Conservation (phyloP, 495 filamentous ascomycete species). For the Penicillium taxi region DNA sequence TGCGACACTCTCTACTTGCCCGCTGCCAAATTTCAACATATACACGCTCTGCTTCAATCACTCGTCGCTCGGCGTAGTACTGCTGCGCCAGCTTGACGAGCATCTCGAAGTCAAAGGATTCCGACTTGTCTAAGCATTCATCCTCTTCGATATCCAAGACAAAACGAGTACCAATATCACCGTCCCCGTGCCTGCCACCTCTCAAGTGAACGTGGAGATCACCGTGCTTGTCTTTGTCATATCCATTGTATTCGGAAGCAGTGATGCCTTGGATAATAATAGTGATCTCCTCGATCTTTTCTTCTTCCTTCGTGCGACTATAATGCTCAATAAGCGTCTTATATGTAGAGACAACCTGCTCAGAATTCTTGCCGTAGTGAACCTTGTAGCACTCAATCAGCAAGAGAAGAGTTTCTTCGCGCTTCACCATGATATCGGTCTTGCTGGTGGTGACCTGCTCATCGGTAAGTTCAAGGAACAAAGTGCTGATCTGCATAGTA, state of each 20-base stretch:
- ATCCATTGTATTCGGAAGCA: too few species aligned
- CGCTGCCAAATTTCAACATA: conserved; percentile 35
- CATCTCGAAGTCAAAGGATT: conserved; percentile 16
- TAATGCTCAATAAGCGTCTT: conserved; percentile 30
- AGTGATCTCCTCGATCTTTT: conserved; percentile 15
- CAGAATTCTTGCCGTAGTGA: conserved; percentile 27
- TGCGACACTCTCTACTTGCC: conserved; percentile 22
- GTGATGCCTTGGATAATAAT: conserved; percentile 11
- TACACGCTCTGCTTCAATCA: conserved; percentile 20
- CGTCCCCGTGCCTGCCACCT: conserved; percentile 10
- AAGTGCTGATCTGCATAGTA: conserved; percentile 25
- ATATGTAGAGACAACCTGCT: conserved; percentile 22
- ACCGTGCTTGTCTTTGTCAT: conserved; percentile 6
- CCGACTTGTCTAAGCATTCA: conserved; percentile 12
- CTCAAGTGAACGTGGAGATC: conserved; percentile 26
- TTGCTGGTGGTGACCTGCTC: conserved; percentile 19
- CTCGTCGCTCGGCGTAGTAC: conserved; percentile 14
- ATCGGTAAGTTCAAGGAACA: conserved; percentile 27
- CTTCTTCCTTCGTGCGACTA: conserved; percentile 19
- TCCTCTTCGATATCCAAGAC: conserved; percentile 18
- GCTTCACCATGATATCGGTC: conserved; percentile 30
- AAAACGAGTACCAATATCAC: conserved; percentile 15
- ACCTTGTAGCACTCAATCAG: conserved; percentile 31
- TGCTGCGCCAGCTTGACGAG: conserved; percentile 18
- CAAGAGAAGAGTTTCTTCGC: conserved; percentile 23